Conservation (phyloP, 2,329 filamentous ascomycete genomes). For the Alternaria angustiovoidea region DNA sequence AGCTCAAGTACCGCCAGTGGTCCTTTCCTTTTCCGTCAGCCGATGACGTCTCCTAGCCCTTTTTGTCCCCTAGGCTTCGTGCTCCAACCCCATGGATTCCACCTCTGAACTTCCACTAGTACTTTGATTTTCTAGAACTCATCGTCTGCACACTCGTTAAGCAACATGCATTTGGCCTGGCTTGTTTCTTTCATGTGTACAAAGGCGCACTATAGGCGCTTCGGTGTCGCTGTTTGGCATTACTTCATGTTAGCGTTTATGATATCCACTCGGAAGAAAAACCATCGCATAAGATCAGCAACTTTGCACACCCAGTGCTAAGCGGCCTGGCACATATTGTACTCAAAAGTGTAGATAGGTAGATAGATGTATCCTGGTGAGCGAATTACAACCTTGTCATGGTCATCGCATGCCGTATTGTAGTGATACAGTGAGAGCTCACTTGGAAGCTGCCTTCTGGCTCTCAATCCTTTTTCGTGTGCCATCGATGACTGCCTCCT, state of each 20-base stretch:
- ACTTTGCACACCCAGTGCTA: not conserved
- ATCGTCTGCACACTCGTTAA: slow-evolving; percentile 12
- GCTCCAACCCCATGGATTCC: not conserved
- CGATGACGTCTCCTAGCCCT: slow-evolving; percentile 11
- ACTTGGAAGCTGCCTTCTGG: slow-evolving; percentile 33
- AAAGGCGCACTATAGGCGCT: slow-evolving; percentile 6
- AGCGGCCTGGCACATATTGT: not conserved
- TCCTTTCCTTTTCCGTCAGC: slow-evolving; percentile 16
- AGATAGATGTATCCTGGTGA: not conserved
- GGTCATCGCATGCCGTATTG: not conserved
- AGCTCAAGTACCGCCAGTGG: slow-evolving; percentile 9
- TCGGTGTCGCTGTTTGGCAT: slow-evolving; percentile 10
- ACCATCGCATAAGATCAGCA: not conserved
- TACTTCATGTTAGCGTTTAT: slow-evolving; percentile 20
- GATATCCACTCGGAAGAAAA: slow-evolving; percentile 20
- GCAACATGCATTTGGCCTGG: not conserved
- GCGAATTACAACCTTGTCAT: slow-evolving; percentile 3
- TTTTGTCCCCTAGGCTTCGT: not conserved
- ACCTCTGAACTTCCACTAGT: not conserved
- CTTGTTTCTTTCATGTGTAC: not conserved
- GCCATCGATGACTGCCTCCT: slow-evolving; percentile 30
- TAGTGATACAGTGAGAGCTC: not conserved
- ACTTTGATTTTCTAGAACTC: slow-evolving; percentile 13
- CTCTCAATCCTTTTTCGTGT: slow-evolving; percentile 35
- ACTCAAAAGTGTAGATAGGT: slow-evolving; percentile 15